Conservation (phyloP, 208 protist genomes). For the Herpetomonas muscarum region DNA sequence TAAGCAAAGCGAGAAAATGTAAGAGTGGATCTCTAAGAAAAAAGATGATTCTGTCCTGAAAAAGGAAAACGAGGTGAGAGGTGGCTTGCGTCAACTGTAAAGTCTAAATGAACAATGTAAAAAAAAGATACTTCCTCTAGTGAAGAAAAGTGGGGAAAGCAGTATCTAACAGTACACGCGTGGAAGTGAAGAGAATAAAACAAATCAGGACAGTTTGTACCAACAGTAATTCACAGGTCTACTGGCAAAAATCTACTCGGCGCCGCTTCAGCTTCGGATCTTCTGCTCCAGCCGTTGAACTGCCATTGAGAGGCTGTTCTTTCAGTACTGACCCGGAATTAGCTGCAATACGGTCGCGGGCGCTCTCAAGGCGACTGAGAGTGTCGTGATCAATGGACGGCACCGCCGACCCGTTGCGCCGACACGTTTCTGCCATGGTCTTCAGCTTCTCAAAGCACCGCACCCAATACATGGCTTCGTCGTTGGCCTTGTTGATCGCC, state of each 20-base stretch:
- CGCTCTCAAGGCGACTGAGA: conserved; percentile 40
- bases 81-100: no score
- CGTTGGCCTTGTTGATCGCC: conserved; percentile 66
- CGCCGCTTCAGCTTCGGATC: conserved; percentile 24
- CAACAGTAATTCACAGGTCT: background rate
- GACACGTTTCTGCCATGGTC: conserved; percentile 37
- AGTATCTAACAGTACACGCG: background rate
- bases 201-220: background rate
- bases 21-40: no score
- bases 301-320: background rate
- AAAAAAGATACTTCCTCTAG: no score
- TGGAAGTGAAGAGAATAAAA: background rate
- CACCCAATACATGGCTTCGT: conserved; percentile 73
- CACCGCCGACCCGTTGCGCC: conserved; percentile 17
- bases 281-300: background rate
- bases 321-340: background rate
- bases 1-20: no score
- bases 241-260: conserved; percentile 7
- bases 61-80: background rate
- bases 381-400: conserved; percentile 51
- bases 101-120: no score
- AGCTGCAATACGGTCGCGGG: conserved; percentile 4
- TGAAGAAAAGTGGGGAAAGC: conserved; percentile 4
- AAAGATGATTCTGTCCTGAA: no score
- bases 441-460: conserved; percentile 75